phyloP scores from a whole-genome alignment of 306 rosid species.

The Dryas drummondii region DNA sequence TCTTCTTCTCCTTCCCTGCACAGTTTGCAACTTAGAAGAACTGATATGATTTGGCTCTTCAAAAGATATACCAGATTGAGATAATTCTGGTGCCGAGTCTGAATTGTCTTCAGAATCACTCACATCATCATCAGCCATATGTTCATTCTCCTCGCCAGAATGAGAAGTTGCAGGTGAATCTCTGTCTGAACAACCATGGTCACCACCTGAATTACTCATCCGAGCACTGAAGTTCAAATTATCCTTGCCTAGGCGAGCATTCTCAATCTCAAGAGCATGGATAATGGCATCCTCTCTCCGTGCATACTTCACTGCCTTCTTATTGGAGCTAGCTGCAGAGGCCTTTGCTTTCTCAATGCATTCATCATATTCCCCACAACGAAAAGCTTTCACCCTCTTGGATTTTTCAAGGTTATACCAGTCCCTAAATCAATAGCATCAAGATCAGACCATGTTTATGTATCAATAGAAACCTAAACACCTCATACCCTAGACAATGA shows the following conservation, averaged over 20 bases:
- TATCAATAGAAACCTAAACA: conserved; percentile 23
- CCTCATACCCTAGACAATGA: conserved; percentile 13
- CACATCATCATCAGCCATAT: conserved; percentile 47
- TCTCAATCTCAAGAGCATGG: conserved; percentile 95
- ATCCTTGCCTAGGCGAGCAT: conserved; percentile 58
- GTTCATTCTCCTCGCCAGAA: conserved; percentile 56
- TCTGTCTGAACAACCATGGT: conserved; percentile 42
- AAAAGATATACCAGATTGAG: conserved; percentile 88
- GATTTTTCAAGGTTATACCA: conserved; percentile 98
- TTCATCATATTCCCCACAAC: conserved; percentile 90
- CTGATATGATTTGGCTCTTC: conserved; percentile 77
- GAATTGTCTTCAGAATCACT: conserved; percentile 66
- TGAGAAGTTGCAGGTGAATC: conserved; percentile 52
- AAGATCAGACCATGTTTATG: conserved; percentile 36
- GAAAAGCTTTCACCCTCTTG: conserved; percentile 90
- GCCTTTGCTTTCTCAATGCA: conserved; percentile 93
- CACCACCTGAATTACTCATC: conserved; percentile 51
- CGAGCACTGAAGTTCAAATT: conserved; percentile 39
- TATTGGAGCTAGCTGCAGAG: conserved; percentile 68
- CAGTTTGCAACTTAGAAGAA: conserved; percentile 62
- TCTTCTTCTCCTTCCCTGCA: conserved; percentile 78
- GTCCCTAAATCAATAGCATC: conserved; percentile 59
- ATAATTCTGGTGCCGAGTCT: conserved; percentile 76
- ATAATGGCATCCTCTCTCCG: conserved; percentile 98
- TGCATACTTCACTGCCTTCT: conserved; percentile 91